phyloP scores from a whole-genome alignment of 1,284 basidiomycete species.

The Pascua guehoae region DNA sequence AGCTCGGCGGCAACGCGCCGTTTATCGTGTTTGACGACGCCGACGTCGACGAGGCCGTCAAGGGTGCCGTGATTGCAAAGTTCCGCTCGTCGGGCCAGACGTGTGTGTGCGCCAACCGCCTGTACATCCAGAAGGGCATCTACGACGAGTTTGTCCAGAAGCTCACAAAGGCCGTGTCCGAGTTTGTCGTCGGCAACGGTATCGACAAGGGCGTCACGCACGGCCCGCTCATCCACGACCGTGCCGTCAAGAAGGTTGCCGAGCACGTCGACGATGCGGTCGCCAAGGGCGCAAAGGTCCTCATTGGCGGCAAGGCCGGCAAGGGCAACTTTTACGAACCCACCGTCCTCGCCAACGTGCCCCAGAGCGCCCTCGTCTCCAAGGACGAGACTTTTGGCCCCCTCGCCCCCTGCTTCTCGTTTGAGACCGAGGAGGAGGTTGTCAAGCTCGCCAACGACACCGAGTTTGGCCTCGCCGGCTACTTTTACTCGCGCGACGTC shows the following conservation, averaged over 20 bases:
- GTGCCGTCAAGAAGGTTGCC: conserved; percentile 78
- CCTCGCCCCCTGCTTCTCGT: conserved; percentile 58
- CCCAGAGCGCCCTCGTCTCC: conserved; percentile 59
- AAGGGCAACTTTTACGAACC: conserved; percentile 71
- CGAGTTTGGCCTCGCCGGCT: conserved; percentile 81
- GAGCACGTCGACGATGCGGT: conserved; percentile 81
- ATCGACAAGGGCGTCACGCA: conserved; percentile 71
- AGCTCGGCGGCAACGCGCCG: conserved; percentile 62
- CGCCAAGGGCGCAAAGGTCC: conserved; percentile 72
- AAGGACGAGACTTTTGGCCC: conserved; percentile 85
- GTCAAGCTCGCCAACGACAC: conserved; percentile 75
- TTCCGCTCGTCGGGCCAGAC: conserved; percentile 89
- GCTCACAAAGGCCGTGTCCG: conserved; percentile 55
- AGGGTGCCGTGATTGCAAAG: conserved; percentile 79
- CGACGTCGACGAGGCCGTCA: conserved; percentile 83
- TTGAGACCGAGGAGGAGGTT: conserved; percentile 88
- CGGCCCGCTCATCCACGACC: conserved; percentile 83
- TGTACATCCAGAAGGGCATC: conserved; percentile 66
- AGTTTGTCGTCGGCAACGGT: conserved; percentile 85
- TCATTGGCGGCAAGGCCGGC: conserved; percentile 71
- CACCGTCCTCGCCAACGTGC: conserved; percentile 81
- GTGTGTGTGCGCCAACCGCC: conserved; percentile 59
- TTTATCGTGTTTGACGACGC: conserved; percentile 97
- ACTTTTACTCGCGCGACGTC: conserved; percentile 84
- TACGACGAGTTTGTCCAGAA: conserved; percentile 35